Percentiles rank a stretch among this genome's conserved stretches.
phyloP scores from a whole-genome alignment of 495 filamentous ascomycete species.

The Talaromyces adpressus region DNA sequence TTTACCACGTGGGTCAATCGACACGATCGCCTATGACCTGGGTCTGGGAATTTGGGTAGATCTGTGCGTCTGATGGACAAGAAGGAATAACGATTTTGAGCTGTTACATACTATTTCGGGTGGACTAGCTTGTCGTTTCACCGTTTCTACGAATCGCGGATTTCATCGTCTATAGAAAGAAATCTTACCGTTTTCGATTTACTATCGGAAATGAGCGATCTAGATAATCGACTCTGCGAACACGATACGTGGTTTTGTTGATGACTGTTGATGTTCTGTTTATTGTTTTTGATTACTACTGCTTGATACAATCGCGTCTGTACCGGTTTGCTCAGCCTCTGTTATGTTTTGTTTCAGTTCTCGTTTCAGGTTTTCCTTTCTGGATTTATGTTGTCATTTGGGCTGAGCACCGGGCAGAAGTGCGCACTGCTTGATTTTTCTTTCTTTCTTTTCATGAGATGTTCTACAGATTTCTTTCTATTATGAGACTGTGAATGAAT shows the following conservation, averaged over 20 bases:
- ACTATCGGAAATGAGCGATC: neutral
- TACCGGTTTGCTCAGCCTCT: slow-evolving; percentile 22
- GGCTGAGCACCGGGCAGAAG: slow-evolving; percentile 38
- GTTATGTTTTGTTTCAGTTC: slow-evolving; percentile 17
- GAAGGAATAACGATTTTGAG: neutral
- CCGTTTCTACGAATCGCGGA: neutral
- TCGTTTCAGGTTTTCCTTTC: slow-evolving; percentile 11
- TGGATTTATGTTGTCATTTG: slow-evolving; percentile 17
- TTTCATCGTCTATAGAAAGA: neutral
- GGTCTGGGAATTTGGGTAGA: neutral
- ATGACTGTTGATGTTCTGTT: slow-evolving; percentile 14
- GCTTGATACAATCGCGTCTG: slow-evolving; percentile 49
- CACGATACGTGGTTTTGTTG: slow-evolving; percentile 9
- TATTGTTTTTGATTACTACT: slow-evolving; percentile 30
- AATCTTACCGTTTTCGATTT: neutral
- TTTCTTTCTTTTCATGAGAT: slow-evolving; percentile 14
- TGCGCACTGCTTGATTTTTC: slow-evolving; percentile 36
- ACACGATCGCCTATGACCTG: neutral
- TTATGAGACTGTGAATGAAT: slow-evolving; percentile 14
- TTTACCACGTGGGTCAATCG: slow-evolving; percentile 7
- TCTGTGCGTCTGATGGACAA: neutral
- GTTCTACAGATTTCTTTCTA: slow-evolving; percentile 11
- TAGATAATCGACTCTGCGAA: neutral
- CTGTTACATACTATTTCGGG: neutral
- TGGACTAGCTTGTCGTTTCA: neutral